Conservation (phyloP, 768 basidiomycete species). For the Russula vinacea region DNA sequence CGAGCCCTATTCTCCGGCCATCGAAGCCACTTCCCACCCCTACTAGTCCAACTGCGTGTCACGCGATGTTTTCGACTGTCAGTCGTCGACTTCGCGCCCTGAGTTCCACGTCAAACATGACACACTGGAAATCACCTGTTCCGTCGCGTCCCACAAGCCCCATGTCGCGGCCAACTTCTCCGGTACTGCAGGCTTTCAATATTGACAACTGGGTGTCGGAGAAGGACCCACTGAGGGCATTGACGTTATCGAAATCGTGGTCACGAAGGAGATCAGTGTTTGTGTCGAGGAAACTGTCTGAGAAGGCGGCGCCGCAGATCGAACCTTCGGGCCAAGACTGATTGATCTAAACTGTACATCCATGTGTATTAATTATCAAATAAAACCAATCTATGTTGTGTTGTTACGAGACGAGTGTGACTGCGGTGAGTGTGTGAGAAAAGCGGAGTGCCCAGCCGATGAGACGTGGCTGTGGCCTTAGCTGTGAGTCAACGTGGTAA, state of each 20-base stretch:
- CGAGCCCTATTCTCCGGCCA: constrained; percentile 16
- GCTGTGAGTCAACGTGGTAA: constrained; percentile 6
- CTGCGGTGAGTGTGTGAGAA: constrained; percentile 21
- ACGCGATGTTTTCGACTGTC: constrained; percentile 8
- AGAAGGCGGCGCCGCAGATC: neutral
- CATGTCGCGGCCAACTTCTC: constrained; percentile 12
- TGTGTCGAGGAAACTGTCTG: constrained; percentile 3
- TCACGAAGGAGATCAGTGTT: constrained; percentile 18
- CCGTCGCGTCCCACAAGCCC: constrained; percentile 18
- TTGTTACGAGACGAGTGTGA: too few relatives aligned
- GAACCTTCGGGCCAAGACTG: neutral
- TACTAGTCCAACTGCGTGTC: constrained; percentile 13
- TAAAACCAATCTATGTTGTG: neutral
- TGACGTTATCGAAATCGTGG: constrained; percentile 21
- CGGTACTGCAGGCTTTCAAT: constrained; percentile 11
- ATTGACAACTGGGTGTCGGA: constrained; percentile 14
- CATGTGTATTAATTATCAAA: constrained; percentile 1
- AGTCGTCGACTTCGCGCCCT: constrained; percentile 17
- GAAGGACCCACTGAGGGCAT: constrained; percentile 20
- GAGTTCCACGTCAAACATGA: constrained; percentile 1
- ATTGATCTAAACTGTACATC: neutral
- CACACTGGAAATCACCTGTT: neutral
- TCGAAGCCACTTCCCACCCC: constrained; percentile 6
- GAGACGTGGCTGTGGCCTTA: neutral
- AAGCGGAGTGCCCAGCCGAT: constrained; percentile 8